Evolutionary conservation across 176 grass and related monocot genomes (phyloP), one percentile per base, ranked within the genome.

Genomic region (Hordeum marinum): DNA sequence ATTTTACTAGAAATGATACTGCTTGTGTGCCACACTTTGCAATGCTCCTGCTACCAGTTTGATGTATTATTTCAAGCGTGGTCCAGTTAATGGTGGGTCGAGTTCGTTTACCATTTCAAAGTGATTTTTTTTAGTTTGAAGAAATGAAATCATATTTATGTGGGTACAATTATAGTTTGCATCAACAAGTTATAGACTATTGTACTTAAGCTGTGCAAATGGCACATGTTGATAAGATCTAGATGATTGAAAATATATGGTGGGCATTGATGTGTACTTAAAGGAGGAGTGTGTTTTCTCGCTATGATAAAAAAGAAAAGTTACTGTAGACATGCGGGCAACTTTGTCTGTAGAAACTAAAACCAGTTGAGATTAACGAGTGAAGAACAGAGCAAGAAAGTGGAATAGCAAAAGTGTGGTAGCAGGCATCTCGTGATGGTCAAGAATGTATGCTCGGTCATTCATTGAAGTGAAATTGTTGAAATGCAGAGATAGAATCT

Each of bases 271-370:
- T 55, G 52, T 55, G 52, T 55, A 57, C 54, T 8, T 8, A 55
- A 55, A 55, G 52, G 52, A 55, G 52, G 20, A 20, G 18, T 20
- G 52, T 55, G 18, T 21, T 55, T 52, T 55, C 52, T 55, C 7
- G 52, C 52, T 55, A 67, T 50, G 41, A 80, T 50, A 63, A 54
- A 52, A 65, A 69, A 59, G 21, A 77, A 8, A 37, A 39, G n/a
- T 59, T 54, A 77, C 52, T 60, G 48, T 76, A 59, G 31, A 8
- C 21, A 77, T 77, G 32, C 23, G 6, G 54, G 58, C 21, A 60
- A 77, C 48, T 77, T 77, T 77, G 52, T 76, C 35, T 50, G 45
- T 41, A 52, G 73, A 34, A 70, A 13, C 48, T 21, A 76, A 76
- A 57, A 57, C 17, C 27, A 76, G 31, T 57, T 57, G 75, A 60